Evolutionary conservation across 495 filamentous ascomycete species (phyloP).

Genomic region (Cladorrhinum samala): DNA sequence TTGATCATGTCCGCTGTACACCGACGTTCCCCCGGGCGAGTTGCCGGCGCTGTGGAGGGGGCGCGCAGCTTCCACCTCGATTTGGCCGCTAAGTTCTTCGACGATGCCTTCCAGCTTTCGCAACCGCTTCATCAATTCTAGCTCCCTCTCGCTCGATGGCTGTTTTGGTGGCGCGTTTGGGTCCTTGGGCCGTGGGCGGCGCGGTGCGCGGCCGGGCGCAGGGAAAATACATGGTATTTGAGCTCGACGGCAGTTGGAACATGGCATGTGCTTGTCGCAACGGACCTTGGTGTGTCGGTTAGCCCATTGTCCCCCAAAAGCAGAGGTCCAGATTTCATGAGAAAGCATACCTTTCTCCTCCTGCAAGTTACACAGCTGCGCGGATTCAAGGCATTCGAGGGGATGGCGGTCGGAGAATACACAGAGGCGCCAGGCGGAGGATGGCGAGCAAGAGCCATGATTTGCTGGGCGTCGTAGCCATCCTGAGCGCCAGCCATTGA

Average conservation of each 20-base stretch:
- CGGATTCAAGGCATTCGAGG: conserved; percentile 46
- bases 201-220: conserved; percentile 71
- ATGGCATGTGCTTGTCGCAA: conserved; percentile 80
- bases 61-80: conserved; percentile 42
- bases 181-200: conserved; percentile 56
- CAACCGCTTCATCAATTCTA: conserved; percentile 71
- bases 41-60: conserved; percentile 31
- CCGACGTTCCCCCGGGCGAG: conserved; percentile 31
- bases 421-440: conserved; percentile 60
- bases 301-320: background rate
- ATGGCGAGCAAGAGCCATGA: conserved; percentile 53
- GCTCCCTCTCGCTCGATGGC: conserved; percentile 53
- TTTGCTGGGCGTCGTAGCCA: conserved; percentile 55
- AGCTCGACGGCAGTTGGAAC: conserved; percentile 74
- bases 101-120: conserved; percentile 79
- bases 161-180: conserved; percentile 47
- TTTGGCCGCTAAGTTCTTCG: conserved; percentile 49
- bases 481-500: conserved; percentile 14
- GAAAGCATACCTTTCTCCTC: conserved; percentile 60
- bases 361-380: conserved; percentile 82
- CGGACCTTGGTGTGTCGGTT: conserved; percentile 32
- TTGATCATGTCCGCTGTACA: conserved; percentile 14
- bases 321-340: background rate
- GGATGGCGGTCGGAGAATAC: conserved; percentile 36
- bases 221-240: conserved; percentile 81